Evolutionary conservation across 192 early-diverging fungal species (phyloP).

Genomic region (Coemansia sp.): DNA sequence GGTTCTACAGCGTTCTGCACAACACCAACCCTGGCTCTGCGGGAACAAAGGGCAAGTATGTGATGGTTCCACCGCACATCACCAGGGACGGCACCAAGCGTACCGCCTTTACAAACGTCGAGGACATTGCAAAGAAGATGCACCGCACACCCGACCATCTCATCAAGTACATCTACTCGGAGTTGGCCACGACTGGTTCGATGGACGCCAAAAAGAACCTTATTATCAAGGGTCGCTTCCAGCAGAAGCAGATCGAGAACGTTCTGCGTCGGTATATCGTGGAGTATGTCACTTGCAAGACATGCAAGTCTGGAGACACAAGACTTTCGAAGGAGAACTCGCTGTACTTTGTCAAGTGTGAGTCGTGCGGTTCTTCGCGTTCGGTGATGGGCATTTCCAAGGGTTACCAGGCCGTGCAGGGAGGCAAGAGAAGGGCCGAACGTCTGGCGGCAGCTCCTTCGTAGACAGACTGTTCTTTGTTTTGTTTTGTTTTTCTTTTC

Average conservation of each 20-base stretch:
- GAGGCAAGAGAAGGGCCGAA: slow-evolving; percentile 44
- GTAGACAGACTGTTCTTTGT: neutral
- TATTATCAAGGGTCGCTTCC: slow-evolving; percentile 97
- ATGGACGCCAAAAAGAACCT: slow-evolving; percentile 88
- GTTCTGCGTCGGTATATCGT: slow-evolving; percentile 97
- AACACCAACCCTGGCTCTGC: slow-evolving; percentile 92
- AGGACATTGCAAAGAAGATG: slow-evolving; percentile 94
- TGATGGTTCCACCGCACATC: slow-evolving; percentile 90
- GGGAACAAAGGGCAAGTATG: slow-evolving; percentile 92
- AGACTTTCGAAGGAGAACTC: slow-evolving; percentile 94
- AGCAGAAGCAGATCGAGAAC: slow-evolving; percentile 98
- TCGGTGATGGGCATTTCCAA: slow-evolving; percentile 96
- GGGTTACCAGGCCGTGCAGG: slow-evolving; percentile 90
- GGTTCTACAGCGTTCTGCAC: slow-evolving; percentile 88
- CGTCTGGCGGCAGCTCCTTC: slow-evolving; percentile 11
- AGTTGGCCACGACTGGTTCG: slow-evolving; percentile 97
- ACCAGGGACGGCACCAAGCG: slow-evolving; percentile 93
- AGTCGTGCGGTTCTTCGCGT: slow-evolving; percentile 91
- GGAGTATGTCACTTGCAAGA: slow-evolving; percentile 99
- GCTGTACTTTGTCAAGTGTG: slow-evolving; percentile 95
- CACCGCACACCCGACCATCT: slow-evolving; percentile 94
- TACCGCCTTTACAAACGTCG: slow-evolving; percentile 92
- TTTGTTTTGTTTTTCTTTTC: neutral
- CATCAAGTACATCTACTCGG: slow-evolving; percentile 96
- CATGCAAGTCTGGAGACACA: slow-evolving; percentile 95